Evolutionary conservation across 2,329 filamentous ascomycete species (phyloP), one percentile per base, ranked within the genome.

Genomic region (Colletotrichum liaoningense): DNA sequence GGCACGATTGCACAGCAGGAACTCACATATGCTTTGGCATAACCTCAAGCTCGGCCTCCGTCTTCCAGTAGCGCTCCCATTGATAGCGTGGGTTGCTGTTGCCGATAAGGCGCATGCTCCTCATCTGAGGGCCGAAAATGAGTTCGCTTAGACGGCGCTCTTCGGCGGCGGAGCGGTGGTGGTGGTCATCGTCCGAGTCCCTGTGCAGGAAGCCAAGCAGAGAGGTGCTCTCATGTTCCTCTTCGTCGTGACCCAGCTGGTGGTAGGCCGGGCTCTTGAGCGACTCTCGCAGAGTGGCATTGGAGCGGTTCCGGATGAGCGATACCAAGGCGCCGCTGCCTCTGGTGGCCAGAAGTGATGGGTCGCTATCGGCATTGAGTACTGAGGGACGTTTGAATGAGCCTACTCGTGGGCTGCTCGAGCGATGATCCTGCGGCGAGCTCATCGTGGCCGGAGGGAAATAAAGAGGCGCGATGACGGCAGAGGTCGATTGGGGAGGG

Each of bases 31-130:
- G 88, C 80, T 92, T 93, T 79, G 89, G 90, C 89, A 97, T 93
- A 69, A 83, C 80, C 76, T 89, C 89, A 75, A 98, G 85, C 80
- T 97, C 89, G 33, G 93, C 92, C 35, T 95, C 91, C 0, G 91
- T 90, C 81, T 94, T 97, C 90, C 94, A 97, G 81, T 98, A 98
- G 74, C 88, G 89, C 80, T 95, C 93, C 93, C 95, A 98, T 75
- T 89, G 89, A 83, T 97, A 98, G 74, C 94, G 87, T 22, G 94
- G 94, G 81, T 97, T 98, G 76, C 90, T 94, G 78, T 94, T 94
- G 55, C 96, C 96, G 81, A 98, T 97, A 78, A 98, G 87, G 67
- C 94, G 90, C 89, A 95, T 93, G 79, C 93, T 95, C 75, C 94
- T 89, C 88, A 95, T 93, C 81, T 94, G 91, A 3, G 93, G 91